Conservation (phyloP, 345 rosid genomes). For the Cardamine resedifolia region DNA sequence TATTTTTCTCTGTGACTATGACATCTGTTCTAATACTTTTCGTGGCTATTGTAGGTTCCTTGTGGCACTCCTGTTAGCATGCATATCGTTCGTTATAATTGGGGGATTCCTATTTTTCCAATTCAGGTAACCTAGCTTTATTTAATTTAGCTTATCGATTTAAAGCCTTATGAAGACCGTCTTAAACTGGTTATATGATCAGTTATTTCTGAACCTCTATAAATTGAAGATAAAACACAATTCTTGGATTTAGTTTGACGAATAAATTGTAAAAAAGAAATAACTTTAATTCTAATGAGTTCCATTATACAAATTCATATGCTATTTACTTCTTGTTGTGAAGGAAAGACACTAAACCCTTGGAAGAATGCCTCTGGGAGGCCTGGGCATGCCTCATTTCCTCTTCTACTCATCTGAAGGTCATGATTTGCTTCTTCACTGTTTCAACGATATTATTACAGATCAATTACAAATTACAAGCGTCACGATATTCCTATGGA, state of each 20-base stretch:
- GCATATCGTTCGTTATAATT: conserved; percentile 78
- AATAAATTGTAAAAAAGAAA: neutral
- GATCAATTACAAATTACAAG: neutral
- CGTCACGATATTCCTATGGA: neutral
- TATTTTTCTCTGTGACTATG: neutral
- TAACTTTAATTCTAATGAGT: neutral
- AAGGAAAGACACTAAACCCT: conserved; percentile 58
- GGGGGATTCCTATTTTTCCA: conserved; percentile 85
- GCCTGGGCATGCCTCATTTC: conserved; percentile 97
- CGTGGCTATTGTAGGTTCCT: conserved; percentile 60
- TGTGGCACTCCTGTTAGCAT: conserved; percentile 69
- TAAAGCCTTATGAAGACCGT: neutral
- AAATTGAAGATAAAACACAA: neutral
- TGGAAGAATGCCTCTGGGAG: conserved; percentile 97
- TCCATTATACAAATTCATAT: conserved; percentile 8
- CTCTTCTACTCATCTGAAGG: conserved; percentile 89
- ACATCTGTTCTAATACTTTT: conserved; percentile 21
- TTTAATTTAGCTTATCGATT: neutral
- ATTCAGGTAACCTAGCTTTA: conserved; percentile 54
- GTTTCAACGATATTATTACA: neutral
- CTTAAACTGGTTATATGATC: neutral
- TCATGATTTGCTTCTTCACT: conserved; percentile 25
- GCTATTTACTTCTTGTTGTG: conserved; percentile 25
- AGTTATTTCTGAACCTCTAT: neutral
- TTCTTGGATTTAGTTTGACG: conserved; percentile 3